These are phyloP conservation scores for Pelargonium australe DNA, from an alignment of 441 rosid species.

Conservation along the genomic window DNA sequence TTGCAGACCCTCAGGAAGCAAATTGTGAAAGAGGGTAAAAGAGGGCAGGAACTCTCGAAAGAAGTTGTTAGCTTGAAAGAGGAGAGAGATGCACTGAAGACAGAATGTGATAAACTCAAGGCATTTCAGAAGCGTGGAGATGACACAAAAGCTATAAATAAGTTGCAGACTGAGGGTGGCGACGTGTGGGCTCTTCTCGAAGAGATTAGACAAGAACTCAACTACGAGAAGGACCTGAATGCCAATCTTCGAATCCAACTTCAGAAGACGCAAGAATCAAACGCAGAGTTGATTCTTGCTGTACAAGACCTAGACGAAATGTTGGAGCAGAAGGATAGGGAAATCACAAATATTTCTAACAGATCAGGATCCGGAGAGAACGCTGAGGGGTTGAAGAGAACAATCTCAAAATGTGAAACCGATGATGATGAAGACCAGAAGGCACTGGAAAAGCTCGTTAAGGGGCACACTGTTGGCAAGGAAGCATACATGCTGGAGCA, in stretches of 20 bases:
- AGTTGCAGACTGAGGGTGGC: slow-evolving; percentile 38
- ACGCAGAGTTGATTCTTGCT: slow-evolving; percentile 68
- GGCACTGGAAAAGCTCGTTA: slow-evolving; percentile 79
- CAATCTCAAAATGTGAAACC: slow-evolving; percentile 36
- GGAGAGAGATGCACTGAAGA: slow-evolving; percentile 51
- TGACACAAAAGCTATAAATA: slow-evolving; percentile 38
- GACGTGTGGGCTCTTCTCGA: slow-evolving; percentile 52
- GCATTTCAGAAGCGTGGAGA: slow-evolving; percentile 38
- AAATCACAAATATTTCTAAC: slow-evolving; percentile 24
- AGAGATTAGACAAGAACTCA: slow-evolving; percentile 61
- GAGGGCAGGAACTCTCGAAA: slow-evolving; percentile 67
- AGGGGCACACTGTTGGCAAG: slow-evolving; percentile 57
- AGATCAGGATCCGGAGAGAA: slow-evolving; percentile 23
- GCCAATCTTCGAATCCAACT: slow-evolving; percentile 61
- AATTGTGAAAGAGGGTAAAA: slow-evolving; percentile 75
- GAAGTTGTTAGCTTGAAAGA: slow-evolving; percentile 56
- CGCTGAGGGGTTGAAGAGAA: slow-evolving; percentile 23
- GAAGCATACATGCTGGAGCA: slow-evolving; percentile 57
- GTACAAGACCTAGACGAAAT: slow-evolving; percentile 68
- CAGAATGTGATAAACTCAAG: slow-evolving; percentile 45
- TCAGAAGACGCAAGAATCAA: slow-evolving; percentile 72
- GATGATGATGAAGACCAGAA: slow-evolving; percentile 74
- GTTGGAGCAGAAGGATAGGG: slow-evolving; percentile 48
- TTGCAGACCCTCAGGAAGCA: slow-evolving; percentile 80
- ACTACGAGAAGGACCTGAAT: slow-evolving; percentile 65